Conservation (phyloP, 306 rosid species). For the Luffa acutangula region DNA sequence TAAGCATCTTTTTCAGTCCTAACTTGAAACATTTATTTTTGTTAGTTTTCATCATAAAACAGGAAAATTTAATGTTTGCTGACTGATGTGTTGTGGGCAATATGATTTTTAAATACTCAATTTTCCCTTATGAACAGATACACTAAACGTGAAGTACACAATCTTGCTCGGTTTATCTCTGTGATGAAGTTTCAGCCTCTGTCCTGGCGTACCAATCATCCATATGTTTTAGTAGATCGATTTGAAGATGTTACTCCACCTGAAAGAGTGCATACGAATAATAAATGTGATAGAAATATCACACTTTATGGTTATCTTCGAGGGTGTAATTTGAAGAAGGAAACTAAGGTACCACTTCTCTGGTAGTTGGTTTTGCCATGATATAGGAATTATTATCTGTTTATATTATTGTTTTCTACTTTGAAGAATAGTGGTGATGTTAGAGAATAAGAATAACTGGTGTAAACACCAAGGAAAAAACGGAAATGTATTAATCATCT, state of each 20-base stretch:
- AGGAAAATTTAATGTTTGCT: background rate
- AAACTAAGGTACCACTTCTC: slow-evolving; percentile 53
- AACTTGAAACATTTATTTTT: background rate
- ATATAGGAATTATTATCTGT: background rate
- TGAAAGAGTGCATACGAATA: slow-evolving; percentile 49
- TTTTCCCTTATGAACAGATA: slow-evolving; percentile 41
- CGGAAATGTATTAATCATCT: background rate
- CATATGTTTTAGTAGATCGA: slow-evolving; percentile 81
- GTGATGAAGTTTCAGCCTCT: slow-evolving; percentile 93
- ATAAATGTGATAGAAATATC: slow-evolving; percentile 76
- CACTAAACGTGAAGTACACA: slow-evolving; percentile 77
- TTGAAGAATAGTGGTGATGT: background rate
- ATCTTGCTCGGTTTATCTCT: slow-evolving; percentile 86
- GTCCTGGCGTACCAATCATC: slow-evolving; percentile 84
- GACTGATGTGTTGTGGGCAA: background rate
- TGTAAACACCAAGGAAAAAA: background rate
- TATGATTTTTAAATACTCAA: background rate
- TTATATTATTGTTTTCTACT: background rate
- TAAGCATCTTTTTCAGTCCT: slow-evolving; percentile 26
- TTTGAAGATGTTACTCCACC: slow-evolving; percentile 95
- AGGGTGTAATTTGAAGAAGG: slow-evolving; percentile 80
- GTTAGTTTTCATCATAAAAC: background rate
- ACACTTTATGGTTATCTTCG: slow-evolving; percentile 87
- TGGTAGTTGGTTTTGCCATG: background rate
- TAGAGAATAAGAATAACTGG: background rate